Percentiles rank a stretch among this genome's conserved stretches.
phyloP scores from a whole-genome alignment of 1,284 basidiomycete genomes.

The Tilletia indica region DNA sequence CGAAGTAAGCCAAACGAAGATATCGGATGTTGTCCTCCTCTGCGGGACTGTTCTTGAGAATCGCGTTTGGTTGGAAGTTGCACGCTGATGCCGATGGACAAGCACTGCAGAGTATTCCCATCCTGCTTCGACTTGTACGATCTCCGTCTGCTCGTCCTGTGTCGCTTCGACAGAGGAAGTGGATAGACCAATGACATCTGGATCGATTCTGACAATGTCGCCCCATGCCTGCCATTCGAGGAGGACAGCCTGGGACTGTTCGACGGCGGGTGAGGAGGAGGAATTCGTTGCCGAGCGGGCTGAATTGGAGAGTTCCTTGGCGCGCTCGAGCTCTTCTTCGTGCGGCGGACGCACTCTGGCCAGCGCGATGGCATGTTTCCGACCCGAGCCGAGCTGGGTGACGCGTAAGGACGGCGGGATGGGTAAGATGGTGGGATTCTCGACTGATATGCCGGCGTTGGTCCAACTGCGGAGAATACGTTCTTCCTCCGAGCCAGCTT shows the following conservation, averaged over 20 bases:
- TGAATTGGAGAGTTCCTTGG: neutral
- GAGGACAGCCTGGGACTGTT: conserved; percentile 20
- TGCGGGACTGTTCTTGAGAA: neutral
- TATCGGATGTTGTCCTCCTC: neutral
- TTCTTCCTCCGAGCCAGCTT: neutral
- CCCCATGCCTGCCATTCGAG: conserved; percentile 40
- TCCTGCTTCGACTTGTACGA: conserved; percentile 40
- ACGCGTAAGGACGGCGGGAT: conserved; percentile 20
- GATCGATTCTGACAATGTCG: conserved; percentile 23
- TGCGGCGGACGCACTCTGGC: neutral
- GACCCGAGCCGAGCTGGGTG: conserved; percentile 61
- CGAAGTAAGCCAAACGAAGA: neutral
- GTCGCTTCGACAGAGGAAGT: neutral
- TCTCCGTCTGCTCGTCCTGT: neutral
- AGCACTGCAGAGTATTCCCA: conserved; percentile 36
- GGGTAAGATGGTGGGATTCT: conserved; percentile 48
- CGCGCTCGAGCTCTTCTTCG: neutral
- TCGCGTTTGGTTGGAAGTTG: conserved; percentile 26
- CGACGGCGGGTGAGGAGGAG: neutral
- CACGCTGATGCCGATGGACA: conserved; percentile 15
- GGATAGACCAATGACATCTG: neutral
- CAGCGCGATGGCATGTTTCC: conserved; percentile 69
- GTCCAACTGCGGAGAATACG: conserved; percentile 8
- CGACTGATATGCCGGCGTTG: conserved; percentile 66
- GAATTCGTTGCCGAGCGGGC: neutral